phyloP scores from a whole-genome alignment of 164 flowering plant species.

The Stephania japonica region DNA sequence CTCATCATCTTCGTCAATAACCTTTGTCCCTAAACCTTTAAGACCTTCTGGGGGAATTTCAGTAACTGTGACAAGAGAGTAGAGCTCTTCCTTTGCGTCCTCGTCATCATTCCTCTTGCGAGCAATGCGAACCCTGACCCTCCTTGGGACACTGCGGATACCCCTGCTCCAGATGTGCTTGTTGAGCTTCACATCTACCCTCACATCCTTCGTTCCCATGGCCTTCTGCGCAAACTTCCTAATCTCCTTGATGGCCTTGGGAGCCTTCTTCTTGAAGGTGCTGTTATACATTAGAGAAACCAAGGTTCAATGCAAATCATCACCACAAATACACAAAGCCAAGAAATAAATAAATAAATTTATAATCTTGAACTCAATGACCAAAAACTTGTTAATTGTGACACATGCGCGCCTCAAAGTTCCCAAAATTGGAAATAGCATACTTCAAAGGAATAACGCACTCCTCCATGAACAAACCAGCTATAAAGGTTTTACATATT shows the following conservation, averaged over 20 bases:
- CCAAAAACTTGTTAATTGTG: too few species aligned
- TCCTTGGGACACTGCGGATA: slow-evolving; percentile 13
- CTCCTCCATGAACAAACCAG: neutral
- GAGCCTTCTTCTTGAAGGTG: slow-evolving; percentile 17
- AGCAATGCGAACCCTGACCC: slow-evolving; percentile 15
- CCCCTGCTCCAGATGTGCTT: slow-evolving; percentile 16
- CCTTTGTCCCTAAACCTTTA: slow-evolving; percentile 10
- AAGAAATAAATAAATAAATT: too few species aligned
- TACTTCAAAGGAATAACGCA: too few species aligned
- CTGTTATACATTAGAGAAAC: neutral
- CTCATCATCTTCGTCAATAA: slow-evolving; percentile 15
- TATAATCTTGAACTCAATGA: neutral
- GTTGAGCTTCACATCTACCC: slow-evolving; percentile 12
- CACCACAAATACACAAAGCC: neutral
- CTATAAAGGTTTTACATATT: neutral
- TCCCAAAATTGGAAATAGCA: too few species aligned
- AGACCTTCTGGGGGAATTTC: slow-evolving; percentile 11
- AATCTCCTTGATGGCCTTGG: slow-evolving; percentile 13
- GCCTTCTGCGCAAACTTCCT: slow-evolving; percentile 12
- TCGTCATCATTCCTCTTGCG: slow-evolving; percentile 16
- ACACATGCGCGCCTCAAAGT: too few species aligned
- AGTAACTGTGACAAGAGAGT: slow-evolving; percentile 12
- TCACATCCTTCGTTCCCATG: slow-evolving; percentile 15
- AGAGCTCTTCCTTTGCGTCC: slow-evolving; percentile 16
- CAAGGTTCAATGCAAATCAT: neutral